Base-by-base conservation (phyloP, 352 stramenopile species). In the Globisporangium canariense region DNA sequence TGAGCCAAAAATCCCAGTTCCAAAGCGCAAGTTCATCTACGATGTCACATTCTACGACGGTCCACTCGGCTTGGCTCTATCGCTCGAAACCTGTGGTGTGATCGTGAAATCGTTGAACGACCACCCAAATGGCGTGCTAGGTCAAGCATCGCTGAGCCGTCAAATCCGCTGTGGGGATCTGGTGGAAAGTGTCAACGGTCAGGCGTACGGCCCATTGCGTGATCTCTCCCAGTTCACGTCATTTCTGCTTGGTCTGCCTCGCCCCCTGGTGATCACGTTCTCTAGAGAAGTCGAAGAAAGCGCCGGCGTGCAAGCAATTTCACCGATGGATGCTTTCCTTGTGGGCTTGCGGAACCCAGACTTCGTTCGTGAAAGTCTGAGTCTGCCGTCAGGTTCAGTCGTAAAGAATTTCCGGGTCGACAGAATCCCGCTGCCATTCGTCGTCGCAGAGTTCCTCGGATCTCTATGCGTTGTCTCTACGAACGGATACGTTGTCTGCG, bases 201-300 rank as follows among this genome's bases (percentile, higher is more conserved):
- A 83, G 28, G 50, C 61, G 1, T 89, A 91, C 51, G 87, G 87
- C 8, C 51, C 75, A 20, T 60, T 95, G 18, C 79, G 64, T 13
- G 85, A 93, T 73, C 66, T 95, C 34, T 92, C 81, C 28, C 83
- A 95, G 67, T 95, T 95, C 47, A 95, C 87, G 4, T 78, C 85
- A 7, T 81, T 68, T 50, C 60, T 95, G 43, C 69, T 91, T n/a
- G 76, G 70, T 9, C 67, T 93, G 14, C 78, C 81, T 36, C 81
- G 87, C 7, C 87, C 87, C 9, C 58, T 93, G 10, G 77, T 77
- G 56, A 86, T 93, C 13, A 77, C 62, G 3, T 91, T 93, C 61
- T 89, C 81, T 0, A 74, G 77, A 54, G 73, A 77, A 56, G 20
- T 58, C n/a, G 45, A 71, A 30, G 40, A 53, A 59, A 60, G 4